Percentiles rank a stretch among this genome's conserved stretches.
Conservation (phyloP, 371 early-diverging fungal genomes). For the Mucor plumbeus region DNA sequence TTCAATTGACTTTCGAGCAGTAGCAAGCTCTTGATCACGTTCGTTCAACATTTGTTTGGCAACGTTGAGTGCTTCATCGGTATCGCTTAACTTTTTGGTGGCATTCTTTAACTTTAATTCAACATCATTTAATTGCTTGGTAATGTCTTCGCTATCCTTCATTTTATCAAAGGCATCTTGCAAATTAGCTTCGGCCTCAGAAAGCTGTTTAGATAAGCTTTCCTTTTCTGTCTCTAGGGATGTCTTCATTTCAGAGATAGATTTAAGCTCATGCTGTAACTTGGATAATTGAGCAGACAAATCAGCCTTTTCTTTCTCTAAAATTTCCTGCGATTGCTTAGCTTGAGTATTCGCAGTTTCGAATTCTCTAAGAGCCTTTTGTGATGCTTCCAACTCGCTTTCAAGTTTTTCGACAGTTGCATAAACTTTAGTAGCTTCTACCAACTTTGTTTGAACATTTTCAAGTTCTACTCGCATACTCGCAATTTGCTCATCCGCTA, state of each 20-base stretch:
- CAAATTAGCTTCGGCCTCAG: conserved; percentile 26
- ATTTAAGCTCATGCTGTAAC: conserved; percentile 47
- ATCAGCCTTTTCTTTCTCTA: conserved; percentile 10
- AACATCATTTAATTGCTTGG: conserved; percentile 4
- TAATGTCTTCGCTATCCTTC: conserved; percentile 13
- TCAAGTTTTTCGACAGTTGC: not conserved
- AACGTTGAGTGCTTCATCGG: conserved; percentile 58
- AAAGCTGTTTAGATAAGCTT: conserved; percentile 16
- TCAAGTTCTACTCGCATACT: not conserved
- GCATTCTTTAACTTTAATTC: conserved; percentile 33
- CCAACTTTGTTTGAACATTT: not conserved
- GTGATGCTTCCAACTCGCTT: not conserved
- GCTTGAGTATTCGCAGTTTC: not conserved
- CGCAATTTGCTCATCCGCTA: not conserved
- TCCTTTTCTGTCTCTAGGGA: conserved; percentile 76
- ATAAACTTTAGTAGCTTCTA: not conserved
- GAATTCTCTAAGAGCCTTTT: conserved; percentile 5
- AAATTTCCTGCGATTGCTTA: not conserved
- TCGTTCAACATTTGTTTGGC: conserved; percentile 60
- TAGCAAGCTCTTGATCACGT: conserved; percentile 60
- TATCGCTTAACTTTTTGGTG: conserved; percentile 48
- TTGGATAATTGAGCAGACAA: not conserved
- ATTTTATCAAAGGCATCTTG: conserved; percentile 21
- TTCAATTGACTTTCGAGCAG: conserved; percentile 56
- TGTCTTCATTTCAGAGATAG: conserved; percentile 64